A percentile compares a stretch with the other conserved stretches of the same genome.
Evolutionary conservation across 2,329 filamentous ascomycete species (phyloP).

Genomic region (Tothia fuscella): DNA sequence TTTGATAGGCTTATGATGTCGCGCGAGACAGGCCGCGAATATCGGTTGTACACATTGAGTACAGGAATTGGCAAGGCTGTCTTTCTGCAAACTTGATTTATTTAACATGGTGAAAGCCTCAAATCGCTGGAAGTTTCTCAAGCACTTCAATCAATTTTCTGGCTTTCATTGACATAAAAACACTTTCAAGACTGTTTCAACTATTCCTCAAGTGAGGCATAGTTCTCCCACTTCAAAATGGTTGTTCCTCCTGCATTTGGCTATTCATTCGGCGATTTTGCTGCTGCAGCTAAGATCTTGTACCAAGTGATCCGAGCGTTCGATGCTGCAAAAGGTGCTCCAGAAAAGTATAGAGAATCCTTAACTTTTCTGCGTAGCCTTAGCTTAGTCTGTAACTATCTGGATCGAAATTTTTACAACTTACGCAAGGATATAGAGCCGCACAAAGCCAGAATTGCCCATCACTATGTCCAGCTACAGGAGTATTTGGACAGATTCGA

Average conservation of each 20-base stretch:
- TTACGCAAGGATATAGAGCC: not conserved
- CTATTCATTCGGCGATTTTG: not conserved
- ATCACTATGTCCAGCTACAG: not conserved
- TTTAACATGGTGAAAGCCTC: no score
- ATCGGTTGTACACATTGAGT: no score
- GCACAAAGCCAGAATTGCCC: not conserved
- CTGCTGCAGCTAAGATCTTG: not conserved
- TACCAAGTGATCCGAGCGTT: not conserved
- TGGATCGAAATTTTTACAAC: not conserved
- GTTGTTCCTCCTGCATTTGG: not conserved
- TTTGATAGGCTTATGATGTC: no score
- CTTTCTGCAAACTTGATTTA: no score
- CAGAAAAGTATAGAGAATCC: not conserved
- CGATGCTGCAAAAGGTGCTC: not conserved
- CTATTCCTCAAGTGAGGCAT: no score
- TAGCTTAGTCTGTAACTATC: not conserved
- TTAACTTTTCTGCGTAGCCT: not conserved
- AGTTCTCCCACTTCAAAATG: no score
- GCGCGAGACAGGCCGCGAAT: no score
- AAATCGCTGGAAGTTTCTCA: no score
- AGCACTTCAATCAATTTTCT: no score
- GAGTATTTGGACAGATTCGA: not conserved
- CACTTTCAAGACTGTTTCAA: no score
- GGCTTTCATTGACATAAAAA: no score
- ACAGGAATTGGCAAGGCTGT: no score